Conservation (phyloP, 805 yeast species). For the Saccharomyces kudriavzevii region DNA sequence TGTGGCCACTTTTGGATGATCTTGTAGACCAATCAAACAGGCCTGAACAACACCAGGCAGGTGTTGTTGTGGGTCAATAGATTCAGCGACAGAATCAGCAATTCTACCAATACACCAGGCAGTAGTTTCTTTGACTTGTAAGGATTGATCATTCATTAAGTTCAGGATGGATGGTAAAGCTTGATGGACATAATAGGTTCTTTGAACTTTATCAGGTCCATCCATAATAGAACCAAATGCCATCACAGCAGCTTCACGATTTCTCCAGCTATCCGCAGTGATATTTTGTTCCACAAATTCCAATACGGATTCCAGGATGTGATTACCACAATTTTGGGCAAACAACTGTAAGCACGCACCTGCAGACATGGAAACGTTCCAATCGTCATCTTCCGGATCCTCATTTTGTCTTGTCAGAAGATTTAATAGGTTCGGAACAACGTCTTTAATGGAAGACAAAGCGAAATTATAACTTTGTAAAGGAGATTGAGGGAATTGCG, state of each 20-base stretch:
- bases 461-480: constrained; percentile 72
- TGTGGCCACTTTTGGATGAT: constrained; percentile 89
- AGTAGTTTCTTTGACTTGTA: constrained; percentile 92
- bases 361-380: constrained; percentile 98
- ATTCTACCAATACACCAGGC: constrained; percentile 98
- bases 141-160: constrained; percentile 63
- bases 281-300: constrained; percentile 75
- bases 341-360: constrained; percentile 93
- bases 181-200: constrained; percentile 61
- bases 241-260: constrained; percentile 97
- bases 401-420: constrained; percentile 84
- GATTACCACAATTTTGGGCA: constrained; percentile 83
- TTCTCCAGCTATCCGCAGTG: constrained; percentile 59
- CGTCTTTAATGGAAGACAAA: constrained; percentile 70
- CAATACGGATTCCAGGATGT: constrained; percentile 78
- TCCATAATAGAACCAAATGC: constrained; percentile 96
- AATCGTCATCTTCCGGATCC: constrained; percentile 89
- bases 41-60: constrained; percentile 69
- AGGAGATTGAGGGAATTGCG: constrained; percentile 48
- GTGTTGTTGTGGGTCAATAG: constrained; percentile 57
- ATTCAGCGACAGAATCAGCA: constrained; percentile 75
- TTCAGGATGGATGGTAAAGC: constrained; percentile 73
- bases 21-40: constrained; percentile 70
- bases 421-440: constrained; percentile 75
- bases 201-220: constrained; percentile 75